phyloP scores from a whole-genome alignment of 768 basidiomycete species.

The Russula earlei region DNA sequence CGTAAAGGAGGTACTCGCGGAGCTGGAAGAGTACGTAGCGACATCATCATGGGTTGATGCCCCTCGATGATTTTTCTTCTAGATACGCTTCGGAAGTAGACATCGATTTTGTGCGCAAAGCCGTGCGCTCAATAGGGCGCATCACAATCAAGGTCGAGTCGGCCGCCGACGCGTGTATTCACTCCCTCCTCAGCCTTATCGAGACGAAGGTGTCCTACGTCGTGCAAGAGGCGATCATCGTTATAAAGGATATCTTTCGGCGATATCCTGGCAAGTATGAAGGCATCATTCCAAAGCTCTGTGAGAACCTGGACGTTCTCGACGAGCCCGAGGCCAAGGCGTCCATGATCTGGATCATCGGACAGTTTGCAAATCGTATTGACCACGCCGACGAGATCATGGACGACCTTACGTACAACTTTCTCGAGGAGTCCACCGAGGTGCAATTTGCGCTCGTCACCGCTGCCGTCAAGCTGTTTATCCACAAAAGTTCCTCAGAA shows the following conservation, averaged over 20 bases:
- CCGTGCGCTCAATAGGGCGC: conserved; percentile 93
- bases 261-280: conserved; percentile 96
- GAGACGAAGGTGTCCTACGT: conserved; percentile 89
- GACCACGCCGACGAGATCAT: conserved; percentile 93
- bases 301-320: conserved; percentile 82
- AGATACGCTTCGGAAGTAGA: conserved; percentile 99
- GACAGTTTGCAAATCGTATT: conserved; percentile 91
- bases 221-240: conserved; percentile 86
- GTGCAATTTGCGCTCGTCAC: conserved; percentile 94
- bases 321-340: conserved; percentile 97
- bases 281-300: conserved; percentile 87
- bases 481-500: conserved; percentile 77
- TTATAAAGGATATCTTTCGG: conserved; percentile 96
- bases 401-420: conserved; percentile 45
- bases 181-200: conserved; percentile 75
- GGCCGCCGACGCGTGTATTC: conserved; percentile 85
- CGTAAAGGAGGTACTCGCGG: conserved; percentile 83
- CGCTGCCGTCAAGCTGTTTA: conserved; percentile 91
- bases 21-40: conserved; percentile 77
- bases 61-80: neutral
- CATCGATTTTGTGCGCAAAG: conserved; percentile 95
- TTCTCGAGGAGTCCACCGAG: conserved; percentile 31
- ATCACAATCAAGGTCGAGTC: conserved; percentile 94
- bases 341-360: conserved; percentile 96
- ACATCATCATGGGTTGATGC: neutral